Conservation (phyloP, 2,329 filamentous ascomycete species). For the Lasiodiplodia hormozganensis region DNA sequence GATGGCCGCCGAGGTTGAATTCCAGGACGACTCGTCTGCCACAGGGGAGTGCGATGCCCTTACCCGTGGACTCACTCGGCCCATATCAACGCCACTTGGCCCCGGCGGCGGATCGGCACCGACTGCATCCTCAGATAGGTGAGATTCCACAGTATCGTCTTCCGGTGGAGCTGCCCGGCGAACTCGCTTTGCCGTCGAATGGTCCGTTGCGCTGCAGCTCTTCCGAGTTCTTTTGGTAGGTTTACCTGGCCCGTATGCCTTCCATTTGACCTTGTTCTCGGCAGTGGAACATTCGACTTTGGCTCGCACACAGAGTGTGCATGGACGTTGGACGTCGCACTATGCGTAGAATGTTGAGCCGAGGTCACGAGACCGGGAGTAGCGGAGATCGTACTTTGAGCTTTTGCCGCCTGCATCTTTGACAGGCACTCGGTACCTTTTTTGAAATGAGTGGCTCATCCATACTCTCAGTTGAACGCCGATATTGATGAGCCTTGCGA, state of each 20-base stretch:
- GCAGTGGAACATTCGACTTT: not conserved
- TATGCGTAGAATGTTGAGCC: not conserved
- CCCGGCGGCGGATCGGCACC: not conserved
- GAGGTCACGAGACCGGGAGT: not conserved
- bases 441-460: not conserved
- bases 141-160: not conserved
- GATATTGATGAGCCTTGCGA: too few species aligned
- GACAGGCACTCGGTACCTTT: constrained; percentile 1
- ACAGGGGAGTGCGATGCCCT: too few species aligned
- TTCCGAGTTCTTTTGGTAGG: not conserved
- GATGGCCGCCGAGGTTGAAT: not conserved
- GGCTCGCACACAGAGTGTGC: not conserved
- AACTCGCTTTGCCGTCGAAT: not conserved
- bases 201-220: not conserved
- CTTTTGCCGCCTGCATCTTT: constrained; percentile 5
- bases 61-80: too few species aligned
- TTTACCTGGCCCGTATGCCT: not conserved
- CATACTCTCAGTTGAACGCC: too few species aligned
- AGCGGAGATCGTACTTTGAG: not conserved
- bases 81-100: not conserved
- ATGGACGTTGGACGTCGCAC: constrained; percentile 4
- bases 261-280: not conserved
- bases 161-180: not conserved
- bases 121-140: not conserved
- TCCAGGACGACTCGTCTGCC: not conserved